These are phyloP conservation scores for Smittium mucronatum DNA, from an alignment of 371 early-diverging fungal species.

Conservation along the genomic window DNA sequence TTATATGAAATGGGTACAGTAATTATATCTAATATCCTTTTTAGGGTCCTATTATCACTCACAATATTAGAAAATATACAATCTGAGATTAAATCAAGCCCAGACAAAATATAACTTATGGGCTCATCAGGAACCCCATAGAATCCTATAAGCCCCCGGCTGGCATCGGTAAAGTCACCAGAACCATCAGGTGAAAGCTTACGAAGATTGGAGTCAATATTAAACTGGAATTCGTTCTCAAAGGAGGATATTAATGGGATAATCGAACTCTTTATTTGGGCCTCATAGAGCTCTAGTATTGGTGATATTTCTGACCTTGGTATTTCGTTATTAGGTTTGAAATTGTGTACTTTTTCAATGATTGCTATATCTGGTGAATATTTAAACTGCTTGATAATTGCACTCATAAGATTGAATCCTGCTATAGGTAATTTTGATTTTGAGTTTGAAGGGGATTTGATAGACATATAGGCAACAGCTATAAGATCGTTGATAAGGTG, in stretches of 20 bases:
- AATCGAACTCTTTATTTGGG: conserved; percentile 6
- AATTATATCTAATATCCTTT: neutral
- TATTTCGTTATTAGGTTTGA: neutral
- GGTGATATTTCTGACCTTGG: neutral
- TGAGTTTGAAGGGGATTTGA: neutral
- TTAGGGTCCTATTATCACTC: neutral
- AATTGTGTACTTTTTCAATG: neutral
- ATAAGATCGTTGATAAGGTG: neutral
- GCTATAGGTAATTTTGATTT: neutral
- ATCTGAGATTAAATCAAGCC: neutral
- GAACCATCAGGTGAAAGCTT: neutral
- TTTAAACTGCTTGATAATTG: neutral
- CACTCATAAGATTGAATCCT: conserved; percentile 4
- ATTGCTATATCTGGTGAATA: neutral
- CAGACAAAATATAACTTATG: neutral
- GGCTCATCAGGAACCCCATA: neutral
- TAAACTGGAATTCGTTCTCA: neutral
- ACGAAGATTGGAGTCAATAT: neutral
- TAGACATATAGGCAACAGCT: conserved; percentile 1
- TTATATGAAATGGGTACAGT: neutral
- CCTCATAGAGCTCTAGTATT: conserved; percentile 9
- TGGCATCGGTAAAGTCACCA: neutral
- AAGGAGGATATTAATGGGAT: neutral
- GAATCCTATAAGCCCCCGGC: neutral
- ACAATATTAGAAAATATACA: neutral